phyloP scores from a whole-genome alignment of 345 rosid species.

The Carallia pectinifolia region DNA sequence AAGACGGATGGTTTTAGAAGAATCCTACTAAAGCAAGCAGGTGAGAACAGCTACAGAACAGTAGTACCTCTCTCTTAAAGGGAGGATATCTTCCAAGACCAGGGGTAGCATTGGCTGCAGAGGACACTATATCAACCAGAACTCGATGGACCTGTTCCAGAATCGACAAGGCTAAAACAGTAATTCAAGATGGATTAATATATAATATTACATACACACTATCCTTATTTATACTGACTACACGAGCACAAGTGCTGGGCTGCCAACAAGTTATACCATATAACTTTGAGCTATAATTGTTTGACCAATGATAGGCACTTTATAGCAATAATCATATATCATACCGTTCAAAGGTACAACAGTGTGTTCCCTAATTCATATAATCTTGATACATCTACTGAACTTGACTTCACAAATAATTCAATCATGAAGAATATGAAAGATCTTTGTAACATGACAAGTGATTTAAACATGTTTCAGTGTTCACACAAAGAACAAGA shows the following conservation, averaged over 20 bases:
- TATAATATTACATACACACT: too few species aligned
- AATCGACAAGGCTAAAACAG: constrained; percentile 14
- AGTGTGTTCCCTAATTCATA: neutral
- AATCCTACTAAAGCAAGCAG: neutral
- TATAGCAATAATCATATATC: too few species aligned
- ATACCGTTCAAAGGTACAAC: too few species aligned
- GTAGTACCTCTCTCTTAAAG: constrained; percentile 85
- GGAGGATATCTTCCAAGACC: constrained; percentile 99
- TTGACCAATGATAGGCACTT: too few species aligned
- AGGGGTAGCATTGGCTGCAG: constrained; percentile 91
- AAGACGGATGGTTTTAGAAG: neutral
- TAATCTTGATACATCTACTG: neutral
- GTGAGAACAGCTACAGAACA: constrained; percentile 5
- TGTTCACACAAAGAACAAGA: neutral
- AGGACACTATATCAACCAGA: constrained; percentile 79
- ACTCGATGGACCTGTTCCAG: constrained; percentile 82
- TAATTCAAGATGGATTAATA: neutral
- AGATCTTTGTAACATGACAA: too few species aligned
- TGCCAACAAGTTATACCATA: too few species aligned
- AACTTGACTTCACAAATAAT: constrained; percentile 2
- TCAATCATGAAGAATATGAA: neutral
- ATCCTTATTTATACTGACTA: too few species aligned
- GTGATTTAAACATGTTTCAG: neutral
- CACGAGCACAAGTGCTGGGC: too few species aligned
- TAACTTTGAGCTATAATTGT: too few species aligned